Evolutionary conservation across 805 yeast species (phyloP).

Genomic region (Jamesozyma lodderae): DNA sequence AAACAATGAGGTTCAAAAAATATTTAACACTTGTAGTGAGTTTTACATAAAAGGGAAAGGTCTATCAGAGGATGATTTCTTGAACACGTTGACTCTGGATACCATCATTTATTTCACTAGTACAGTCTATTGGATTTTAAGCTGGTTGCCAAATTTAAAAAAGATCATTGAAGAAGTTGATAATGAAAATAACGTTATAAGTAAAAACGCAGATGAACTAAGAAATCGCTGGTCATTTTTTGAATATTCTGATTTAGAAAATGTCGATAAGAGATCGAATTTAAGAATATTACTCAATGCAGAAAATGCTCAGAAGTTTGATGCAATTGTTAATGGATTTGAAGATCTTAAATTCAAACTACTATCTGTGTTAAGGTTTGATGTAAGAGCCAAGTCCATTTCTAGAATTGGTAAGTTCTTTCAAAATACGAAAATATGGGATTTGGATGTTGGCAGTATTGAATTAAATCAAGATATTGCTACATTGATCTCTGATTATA

Average conservation of each 20-base stretch:
- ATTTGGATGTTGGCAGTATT: slow-evolving; percentile 24
- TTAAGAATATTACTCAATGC: slow-evolving; percentile 17
- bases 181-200: slow-evolving; percentile 4
- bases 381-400: slow-evolving; percentile 23
- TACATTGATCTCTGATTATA: slow-evolving; percentile 21
- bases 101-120: slow-evolving; percentile 45
- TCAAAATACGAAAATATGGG: slow-evolving; percentile 21
- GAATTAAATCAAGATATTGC: slow-evolving; percentile 25
- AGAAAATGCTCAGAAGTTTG: slow-evolving; percentile 15
- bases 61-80: slow-evolving; percentile 40
- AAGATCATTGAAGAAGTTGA: slow-evolving; percentile 28
- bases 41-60: slow-evolving; percentile 22
- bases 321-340: slow-evolving; percentile 13
- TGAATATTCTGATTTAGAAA: slow-evolving; percentile 25
- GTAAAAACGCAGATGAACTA: slow-evolving; percentile 25
- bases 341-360: slow-evolving; percentile 12
- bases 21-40: slow-evolving; percentile 24
- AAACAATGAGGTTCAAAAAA: slow-evolving; percentile 23
- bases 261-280: slow-evolving; percentile 8
- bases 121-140: slow-evolving; percentile 46
- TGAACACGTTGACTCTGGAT: slow-evolving; percentile 45
- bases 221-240: slow-evolving; percentile 35
- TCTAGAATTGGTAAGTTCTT: slow-evolving; percentile 23
- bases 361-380: slow-evolving; percentile 23
- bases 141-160: slow-evolving; percentile 51